These are phyloP conservation scores for Phytophthora ohioensis DNA, from an alignment of 352 stramenopile genomes.

Conservation along the genomic window DNA sequence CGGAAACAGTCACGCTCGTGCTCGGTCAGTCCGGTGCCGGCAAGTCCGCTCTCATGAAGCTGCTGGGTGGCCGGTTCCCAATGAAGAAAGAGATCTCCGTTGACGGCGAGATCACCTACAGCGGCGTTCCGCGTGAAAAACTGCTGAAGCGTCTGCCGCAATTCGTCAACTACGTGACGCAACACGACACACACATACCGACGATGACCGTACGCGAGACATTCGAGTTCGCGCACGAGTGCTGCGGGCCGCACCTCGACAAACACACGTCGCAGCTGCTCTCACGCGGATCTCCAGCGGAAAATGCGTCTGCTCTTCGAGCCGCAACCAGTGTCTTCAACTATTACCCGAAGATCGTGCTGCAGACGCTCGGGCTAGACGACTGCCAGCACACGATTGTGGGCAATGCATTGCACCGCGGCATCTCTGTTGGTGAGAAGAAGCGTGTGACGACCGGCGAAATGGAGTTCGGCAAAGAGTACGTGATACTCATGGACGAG, in stretches of 20 bases:
- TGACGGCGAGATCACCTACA: conserved; percentile 24
- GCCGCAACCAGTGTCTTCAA: conserved; percentile 46
- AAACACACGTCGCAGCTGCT: conserved; percentile 41
- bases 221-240: conserved; percentile 23
- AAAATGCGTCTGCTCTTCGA: conserved; percentile 52
- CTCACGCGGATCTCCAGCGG: conserved; percentile 46
- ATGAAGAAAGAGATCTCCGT: conserved; percentile 21
- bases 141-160: conserved; percentile 17
- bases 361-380: conserved; percentile 15
- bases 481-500: conserved; percentile 38
- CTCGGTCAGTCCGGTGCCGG: conserved; percentile 18
- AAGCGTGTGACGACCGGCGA: conserved; percentile 81
- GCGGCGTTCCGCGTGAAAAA: conserved; percentile 12
- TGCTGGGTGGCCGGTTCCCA: conserved; percentile 19
- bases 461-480: conserved; percentile 89
- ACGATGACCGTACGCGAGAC: conserved; percentile 25
- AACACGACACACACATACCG: conserved; percentile 22
- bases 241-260: conserved; percentile 40
- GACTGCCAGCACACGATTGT: conserved; percentile 26
- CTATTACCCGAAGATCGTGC: conserved; percentile 67
- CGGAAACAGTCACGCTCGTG: conserved; percentile 17
- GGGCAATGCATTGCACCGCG: conserved; percentile 28
- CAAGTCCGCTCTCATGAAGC: conserved; percentile 28
- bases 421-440: conserved; percentile 82
- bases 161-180: conserved; percentile 28